These are phyloP conservation scores for Aureobasidium sp. DNA, from an alignment of 2,329 filamentous ascomycete species.

Conservation along the genomic window DNA sequence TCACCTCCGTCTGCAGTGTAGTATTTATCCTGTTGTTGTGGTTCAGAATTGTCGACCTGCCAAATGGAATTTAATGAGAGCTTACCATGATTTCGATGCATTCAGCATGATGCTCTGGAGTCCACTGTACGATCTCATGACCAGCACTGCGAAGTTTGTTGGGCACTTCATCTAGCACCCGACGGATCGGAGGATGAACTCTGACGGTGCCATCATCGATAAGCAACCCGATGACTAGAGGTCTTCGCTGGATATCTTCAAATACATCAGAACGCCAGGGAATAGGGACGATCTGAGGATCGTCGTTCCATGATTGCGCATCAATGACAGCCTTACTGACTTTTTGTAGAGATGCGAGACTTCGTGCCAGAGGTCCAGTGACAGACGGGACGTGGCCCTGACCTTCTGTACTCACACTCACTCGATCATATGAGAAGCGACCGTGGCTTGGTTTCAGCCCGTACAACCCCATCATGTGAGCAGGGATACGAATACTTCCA, in stretches of 20 bases:
- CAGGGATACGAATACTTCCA: conserved; percentile 34
- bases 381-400: conserved; percentile 30
- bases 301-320: background rate
- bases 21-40: background rate
- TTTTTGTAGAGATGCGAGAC: background rate
- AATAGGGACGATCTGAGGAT: background rate
- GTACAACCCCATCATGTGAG: conserved; percentile 40
- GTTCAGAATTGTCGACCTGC: background rate
- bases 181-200: background rate
- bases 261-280: background rate
- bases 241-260: background rate
- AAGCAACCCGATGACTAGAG: background rate
- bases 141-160: background rate
- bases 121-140: background rate
- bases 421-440: conserved; percentile 49
- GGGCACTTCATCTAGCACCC: background rate
- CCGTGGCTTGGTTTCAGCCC: conserved; percentile 44
- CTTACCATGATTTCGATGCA: background rate
- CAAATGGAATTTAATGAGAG: rapidly evolving
- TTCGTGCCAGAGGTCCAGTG: background rate
- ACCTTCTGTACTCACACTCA: conserved; percentile 53
- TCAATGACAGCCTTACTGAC: background rate
- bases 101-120: background rate
- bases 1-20: background rate
- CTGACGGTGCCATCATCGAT: background rate